These are phyloP conservation scores for Boletus sp. DNA, from an alignment of 1,284 basidiomycete genomes.

Conservation along the genomic window DNA sequence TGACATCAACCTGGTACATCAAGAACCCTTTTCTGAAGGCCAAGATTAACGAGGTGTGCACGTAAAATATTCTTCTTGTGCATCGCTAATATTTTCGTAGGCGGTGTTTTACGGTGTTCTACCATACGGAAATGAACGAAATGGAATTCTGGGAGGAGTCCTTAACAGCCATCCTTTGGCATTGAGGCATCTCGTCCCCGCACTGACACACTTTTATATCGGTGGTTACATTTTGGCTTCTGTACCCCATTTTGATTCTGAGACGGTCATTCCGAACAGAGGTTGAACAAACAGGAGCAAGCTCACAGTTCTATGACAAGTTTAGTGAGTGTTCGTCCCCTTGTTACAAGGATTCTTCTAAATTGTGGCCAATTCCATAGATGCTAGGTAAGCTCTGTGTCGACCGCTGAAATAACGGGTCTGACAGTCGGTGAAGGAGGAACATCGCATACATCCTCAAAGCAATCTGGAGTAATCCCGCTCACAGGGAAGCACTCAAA, in stretches of 20 bases:
- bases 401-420: not conserved
- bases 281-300: constrained; percentile 95
- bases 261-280: constrained; percentile 46
- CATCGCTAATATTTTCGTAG: constrained; percentile 39
- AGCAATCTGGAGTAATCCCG: constrained; percentile 84
- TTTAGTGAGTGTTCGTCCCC: constrained; percentile 63
- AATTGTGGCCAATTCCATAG: constrained; percentile 33
- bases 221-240: constrained; percentile 42
- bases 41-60: constrained; percentile 86
- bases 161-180: constrained; percentile 86
- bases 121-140: constrained; percentile 70
- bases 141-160: constrained; percentile 77
- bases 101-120: constrained; percentile 82
- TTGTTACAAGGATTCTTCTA: constrained; percentile 5
- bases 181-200: constrained; percentile 85
- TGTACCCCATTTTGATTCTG: not conserved
- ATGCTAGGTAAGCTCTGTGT: constrained; percentile 45
- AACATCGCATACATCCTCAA: constrained; percentile 85
- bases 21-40: constrained; percentile 98
- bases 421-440: constrained; percentile 47
- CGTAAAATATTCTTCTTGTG: not conserved
- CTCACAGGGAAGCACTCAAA: constrained; percentile 81
- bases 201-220: constrained; percentile 93
- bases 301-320: constrained; percentile 98
- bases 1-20: constrained; percentile 94